A percentile compares a stretch with the other conserved stretches of the same genome.
Evolutionary conservation across 169 alveolate species (phyloP).

Genomic region (Plasmodium reichenowi): DNA sequence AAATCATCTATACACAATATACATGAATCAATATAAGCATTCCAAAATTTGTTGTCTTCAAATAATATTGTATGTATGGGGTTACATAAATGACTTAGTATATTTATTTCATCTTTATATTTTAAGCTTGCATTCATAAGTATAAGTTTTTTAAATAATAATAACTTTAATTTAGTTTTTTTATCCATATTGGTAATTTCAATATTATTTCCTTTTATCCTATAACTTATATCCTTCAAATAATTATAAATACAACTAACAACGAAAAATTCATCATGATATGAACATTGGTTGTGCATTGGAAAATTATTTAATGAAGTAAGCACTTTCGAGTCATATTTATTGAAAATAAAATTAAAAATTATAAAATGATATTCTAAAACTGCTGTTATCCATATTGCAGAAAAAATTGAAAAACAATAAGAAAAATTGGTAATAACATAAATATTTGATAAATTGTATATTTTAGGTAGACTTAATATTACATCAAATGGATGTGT

Average conservation of each 20-base stretch:
- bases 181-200: constrained; percentile 74
- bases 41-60: constrained; percentile 67
- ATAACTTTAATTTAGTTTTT: constrained; percentile 60
- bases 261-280: constrained; percentile 73
- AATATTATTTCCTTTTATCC: constrained; percentile 64
- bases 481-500: constrained; percentile 75
- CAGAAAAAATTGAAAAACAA: constrained; percentile 65
- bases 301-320: constrained; percentile 69
- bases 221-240: constrained; percentile 58
- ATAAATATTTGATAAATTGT: constrained; percentile 65
- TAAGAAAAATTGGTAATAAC: constrained; percentile 66
- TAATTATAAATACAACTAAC: constrained; percentile 70
- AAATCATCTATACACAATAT: constrained; percentile 63
- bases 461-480: constrained; percentile 65
- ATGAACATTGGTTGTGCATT: constrained; percentile 62
- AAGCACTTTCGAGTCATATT: constrained; percentile 61
- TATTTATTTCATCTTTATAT: constrained; percentile 72
- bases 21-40: constrained; percentile 64
- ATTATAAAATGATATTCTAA: constrained; percentile 71
- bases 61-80: constrained; percentile 73
- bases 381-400: constrained; percentile 73
- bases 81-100: constrained; percentile 61
- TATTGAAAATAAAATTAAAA: constrained; percentile 63
- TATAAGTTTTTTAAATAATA: constrained; percentile 61
- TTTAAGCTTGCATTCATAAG: constrained; percentile 64